Conservation (phyloP, 371 early-diverging fungal genomes). For the Conidiobolus incongruus region DNA sequence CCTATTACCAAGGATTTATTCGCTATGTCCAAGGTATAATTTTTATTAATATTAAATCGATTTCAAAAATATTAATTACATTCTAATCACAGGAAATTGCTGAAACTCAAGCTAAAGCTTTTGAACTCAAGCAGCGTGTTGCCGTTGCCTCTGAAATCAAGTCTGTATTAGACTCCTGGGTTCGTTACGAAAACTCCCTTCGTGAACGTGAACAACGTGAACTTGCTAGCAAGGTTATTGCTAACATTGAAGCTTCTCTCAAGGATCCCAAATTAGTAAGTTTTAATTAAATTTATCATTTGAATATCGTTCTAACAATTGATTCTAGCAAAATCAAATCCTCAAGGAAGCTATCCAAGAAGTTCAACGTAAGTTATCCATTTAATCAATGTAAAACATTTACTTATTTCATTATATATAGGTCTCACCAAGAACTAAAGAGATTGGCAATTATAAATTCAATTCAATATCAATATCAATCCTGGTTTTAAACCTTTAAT, state of each 20-base stretch:
- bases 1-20: slow-evolving; percentile 81
- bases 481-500: too few relatives aligned
- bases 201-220: too few relatives aligned
- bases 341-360: slow-evolving; percentile 1
- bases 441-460: too few relatives aligned
- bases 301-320: not conserved
- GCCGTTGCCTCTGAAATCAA: slow-evolving; percentile 66
- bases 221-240: slow-evolving; percentile 67
- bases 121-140: slow-evolving; percentile 79
- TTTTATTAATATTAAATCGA: too few relatives aligned
- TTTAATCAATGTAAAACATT: too few relatives aligned
- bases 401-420: too few relatives aligned
- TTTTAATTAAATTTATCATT: not conserved
- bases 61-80: not conserved
- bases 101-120: slow-evolving; percentile 74
- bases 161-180: slow-evolving; percentile 82
- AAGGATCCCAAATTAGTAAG: slow-evolving; percentile 40
- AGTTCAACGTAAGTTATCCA: not conserved
- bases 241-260: slow-evolving; percentile 56
- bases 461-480: too few relatives aligned
- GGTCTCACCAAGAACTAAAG: too few relatives aligned
- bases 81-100: slow-evolving; percentile 38
- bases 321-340: not conserved
- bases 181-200: slow-evolving; percentile 78
- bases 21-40: too few relatives aligned